Evolutionary conservation across 371 early-diverging fungal species (phyloP), one percentile per base, ranked within the genome.

Genomic region (Apophysomyces sp.): DNA sequence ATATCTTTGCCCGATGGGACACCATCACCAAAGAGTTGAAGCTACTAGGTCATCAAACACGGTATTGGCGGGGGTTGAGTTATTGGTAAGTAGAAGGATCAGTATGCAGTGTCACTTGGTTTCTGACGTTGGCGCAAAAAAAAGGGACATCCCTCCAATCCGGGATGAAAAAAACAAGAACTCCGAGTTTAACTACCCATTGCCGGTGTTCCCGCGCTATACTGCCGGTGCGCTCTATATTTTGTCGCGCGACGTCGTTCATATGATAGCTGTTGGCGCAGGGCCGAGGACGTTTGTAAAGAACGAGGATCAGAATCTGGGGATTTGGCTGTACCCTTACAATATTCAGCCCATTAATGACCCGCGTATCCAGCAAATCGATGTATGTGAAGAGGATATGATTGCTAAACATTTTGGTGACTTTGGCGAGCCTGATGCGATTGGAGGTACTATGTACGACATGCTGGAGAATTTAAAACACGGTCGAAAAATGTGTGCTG

Each of bases 1-100:
- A 88, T 66, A 81, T 86, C 18, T 88, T 88, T 73, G 81, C 83
- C 18, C 72, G 86, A 28, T 85, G 85, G 85, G 86, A 88, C 55
- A 82, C 82, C 4, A 73, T 88, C 52, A 74, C 76, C 9, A 65
- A 70, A 4, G 88, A 88, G 60, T 60, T 88, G 28, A 65, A 74
- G 31, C 68, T 72, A 3, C 68, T 82, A 15, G 88, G 86, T 8
- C 73, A 76, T 5, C 71, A 69, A 15, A 62, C 76, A 18, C 80
- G 84, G 28, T 88, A 86, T 54, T 88, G 86, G 88, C 78, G 80
- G 55, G 86, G 86, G 27, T 70, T 86, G 11, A 82, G 82, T 3
- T 86, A 84, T 60, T 83, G 82, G 85, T 82, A 82, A 73, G 61
- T n/a, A 59, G 12, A n/a, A 60, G 31, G 13, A 13, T 13, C 13